Conservation (phyloP, 1,284 basidiomycete species). For the Melampsora americana region DNA sequence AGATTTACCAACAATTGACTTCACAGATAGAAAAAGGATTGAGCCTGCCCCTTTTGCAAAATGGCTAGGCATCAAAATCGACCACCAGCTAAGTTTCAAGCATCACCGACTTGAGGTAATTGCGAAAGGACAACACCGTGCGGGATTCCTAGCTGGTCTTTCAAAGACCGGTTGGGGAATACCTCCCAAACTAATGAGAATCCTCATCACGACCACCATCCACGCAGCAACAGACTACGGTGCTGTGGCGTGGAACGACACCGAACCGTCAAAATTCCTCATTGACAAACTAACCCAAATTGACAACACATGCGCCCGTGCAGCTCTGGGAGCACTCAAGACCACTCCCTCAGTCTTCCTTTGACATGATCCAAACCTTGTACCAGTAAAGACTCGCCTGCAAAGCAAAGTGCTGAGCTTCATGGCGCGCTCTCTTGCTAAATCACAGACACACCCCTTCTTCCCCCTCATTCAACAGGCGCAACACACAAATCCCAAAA, state of each 20-base stretch:
- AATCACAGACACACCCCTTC: neutral
- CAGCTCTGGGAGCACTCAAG: too few species aligned
- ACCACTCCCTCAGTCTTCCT: neutral
- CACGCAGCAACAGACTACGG: slow-evolving; percentile 1
- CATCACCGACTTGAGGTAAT: neutral
- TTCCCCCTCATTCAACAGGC: neutral
- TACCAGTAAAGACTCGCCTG: neutral
- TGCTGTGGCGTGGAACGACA: neutral
- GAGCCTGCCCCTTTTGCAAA: neutral
- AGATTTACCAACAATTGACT: neutral
- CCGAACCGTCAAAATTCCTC: neutral
- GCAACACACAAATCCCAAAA: neutral
- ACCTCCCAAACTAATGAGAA: neutral
- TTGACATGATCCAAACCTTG: neutral
- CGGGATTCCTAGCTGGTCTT: neutral
- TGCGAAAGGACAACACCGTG: neutral
- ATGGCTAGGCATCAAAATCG: slow-evolving; percentile 15
- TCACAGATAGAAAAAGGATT: neutral
- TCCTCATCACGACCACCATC: neutral
- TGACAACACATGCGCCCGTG: too few species aligned
- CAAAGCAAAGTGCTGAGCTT: neutral
- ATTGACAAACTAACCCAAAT: neutral
- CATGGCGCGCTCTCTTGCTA: neutral
- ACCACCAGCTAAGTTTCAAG: slow-evolving; percentile 23
- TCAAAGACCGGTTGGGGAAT: neutral